Percentiles rank a stretch among this genome's conserved stretches.
Evolutionary conservation across 2,329 filamentous ascomycete genomes (phyloP).

Genomic region (Fonsecaea multimorphosa): DNA sequence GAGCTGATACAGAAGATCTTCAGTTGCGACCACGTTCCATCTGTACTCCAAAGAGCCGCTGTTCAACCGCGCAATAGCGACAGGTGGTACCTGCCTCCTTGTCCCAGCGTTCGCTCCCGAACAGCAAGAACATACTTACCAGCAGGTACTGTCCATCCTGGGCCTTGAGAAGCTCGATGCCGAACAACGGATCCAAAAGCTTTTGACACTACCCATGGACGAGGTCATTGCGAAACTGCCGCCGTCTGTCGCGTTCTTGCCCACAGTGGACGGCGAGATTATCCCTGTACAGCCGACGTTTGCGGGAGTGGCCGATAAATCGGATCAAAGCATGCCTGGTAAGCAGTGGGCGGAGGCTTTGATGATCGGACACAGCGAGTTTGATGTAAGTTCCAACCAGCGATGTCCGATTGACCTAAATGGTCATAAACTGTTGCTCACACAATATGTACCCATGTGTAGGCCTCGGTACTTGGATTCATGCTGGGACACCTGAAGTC

Average conservation of each 20-base stretch:
- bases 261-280: constrained; percentile 53
- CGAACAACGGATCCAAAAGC: constrained; percentile 50
- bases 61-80: constrained; percentile 51
- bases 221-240: constrained; percentile 52
- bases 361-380: constrained; percentile 56
- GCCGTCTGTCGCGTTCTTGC: constrained; percentile 44
- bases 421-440: neutral
- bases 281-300: constrained; percentile 41
- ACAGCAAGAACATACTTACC: constrained; percentile 52
- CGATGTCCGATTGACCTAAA: neutral
- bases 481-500: constrained; percentile 29
- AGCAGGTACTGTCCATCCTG: constrained; percentile 49
- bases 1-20: neutral
- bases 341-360: constrained; percentile 55
- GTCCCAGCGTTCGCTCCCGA: constrained; percentile 48
- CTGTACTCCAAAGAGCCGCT: constrained; percentile 48
- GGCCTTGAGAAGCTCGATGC: constrained; percentile 44
- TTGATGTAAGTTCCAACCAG: constrained; percentile 49
- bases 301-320: constrained; percentile 39
- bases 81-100: constrained; percentile 55
- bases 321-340: constrained; percentile 45
- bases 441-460: neutral
- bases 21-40: constrained; percentile 45
- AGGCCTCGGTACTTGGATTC: constrained; percentile 28
- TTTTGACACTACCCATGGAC: constrained; percentile 50